Evolutionary conservation across 345 rosid genomes (phyloP).

Genomic region (Anacardium occidentale): DNA sequence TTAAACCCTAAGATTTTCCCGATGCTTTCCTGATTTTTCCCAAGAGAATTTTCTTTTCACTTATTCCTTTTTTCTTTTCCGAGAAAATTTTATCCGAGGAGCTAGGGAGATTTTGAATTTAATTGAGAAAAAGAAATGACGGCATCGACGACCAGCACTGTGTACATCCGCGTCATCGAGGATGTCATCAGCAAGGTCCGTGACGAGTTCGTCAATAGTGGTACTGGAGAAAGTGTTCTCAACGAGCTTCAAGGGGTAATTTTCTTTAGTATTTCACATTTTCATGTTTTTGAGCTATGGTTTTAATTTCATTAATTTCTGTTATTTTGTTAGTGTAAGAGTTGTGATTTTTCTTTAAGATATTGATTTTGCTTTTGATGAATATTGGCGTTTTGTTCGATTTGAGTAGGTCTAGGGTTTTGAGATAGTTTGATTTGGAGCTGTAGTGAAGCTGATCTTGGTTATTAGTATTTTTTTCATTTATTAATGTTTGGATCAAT

Average conservation of each 20-base stretch:
- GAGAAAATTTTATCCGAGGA: constrained; percentile 17
- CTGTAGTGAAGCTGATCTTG: constrained; percentile 13
- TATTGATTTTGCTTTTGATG: background rate
- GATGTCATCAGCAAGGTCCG: constrained; percentile 92
- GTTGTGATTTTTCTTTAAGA: background rate
- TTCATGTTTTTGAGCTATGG: background rate
- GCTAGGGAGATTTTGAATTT: constrained; percentile 18
- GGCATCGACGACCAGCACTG: constrained; percentile 55
- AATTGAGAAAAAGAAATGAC: constrained; percentile 38
- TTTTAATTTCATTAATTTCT: background rate
- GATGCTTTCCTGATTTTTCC: constrained; percentile 2
- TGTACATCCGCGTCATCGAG: constrained; percentile 89
- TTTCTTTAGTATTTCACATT: background rate
- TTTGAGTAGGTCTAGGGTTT: constrained; percentile 42
- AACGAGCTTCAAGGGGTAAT: constrained; percentile 88
- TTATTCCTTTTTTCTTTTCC: background rate
- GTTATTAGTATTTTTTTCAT: background rate
- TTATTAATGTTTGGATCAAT: background rate
- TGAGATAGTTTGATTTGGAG: constrained; percentile 11
- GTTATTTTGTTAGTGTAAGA: background rate
- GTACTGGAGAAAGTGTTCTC: constrained; percentile 85
- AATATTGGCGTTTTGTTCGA: constrained; percentile 31
- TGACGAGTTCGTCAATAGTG: constrained; percentile 76
- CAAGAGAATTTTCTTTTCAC: constrained; percentile 17
- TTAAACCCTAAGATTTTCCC: constrained; percentile 8